Conservation (phyloP, 352 stramenopile genomes). For the Phytophthora kernoviae region DNA sequence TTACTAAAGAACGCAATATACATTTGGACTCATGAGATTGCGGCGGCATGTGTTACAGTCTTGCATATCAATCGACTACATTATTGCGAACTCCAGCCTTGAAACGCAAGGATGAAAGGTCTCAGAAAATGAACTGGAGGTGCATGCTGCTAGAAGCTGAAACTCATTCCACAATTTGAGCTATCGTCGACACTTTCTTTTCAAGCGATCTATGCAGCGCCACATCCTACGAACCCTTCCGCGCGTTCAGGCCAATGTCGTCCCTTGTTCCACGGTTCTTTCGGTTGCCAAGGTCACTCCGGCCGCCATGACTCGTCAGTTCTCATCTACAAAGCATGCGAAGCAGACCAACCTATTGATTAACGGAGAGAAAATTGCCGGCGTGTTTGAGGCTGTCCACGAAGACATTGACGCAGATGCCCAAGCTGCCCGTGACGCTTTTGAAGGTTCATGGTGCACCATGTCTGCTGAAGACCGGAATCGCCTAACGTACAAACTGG, state of each 20-base stretch:
- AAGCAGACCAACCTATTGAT: constrained; percentile 76
- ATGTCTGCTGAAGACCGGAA: constrained; percentile 35
- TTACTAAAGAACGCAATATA: not conserved
- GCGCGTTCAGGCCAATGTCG: constrained; percentile 15
- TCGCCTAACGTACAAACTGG: constrained; percentile 39
- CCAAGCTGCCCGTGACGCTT: constrained; percentile 55
- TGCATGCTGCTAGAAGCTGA: not conserved
- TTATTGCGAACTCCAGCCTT: constrained; percentile 5
- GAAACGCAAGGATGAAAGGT: constrained; percentile 11
- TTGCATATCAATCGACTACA: too few species aligned
- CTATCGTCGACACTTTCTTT: constrained; percentile 12
- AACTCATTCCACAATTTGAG: constrained; percentile 17
- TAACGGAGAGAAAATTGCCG: constrained; percentile 74
- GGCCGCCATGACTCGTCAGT: constrained; percentile 21
- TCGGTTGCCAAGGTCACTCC: constrained; percentile 22
- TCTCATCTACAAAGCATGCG: constrained; percentile 38
- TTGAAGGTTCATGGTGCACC: constrained; percentile 56
- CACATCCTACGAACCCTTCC: constrained; percentile 38
- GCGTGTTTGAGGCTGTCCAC: constrained; percentile 50
- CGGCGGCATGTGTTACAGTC: too few species aligned
- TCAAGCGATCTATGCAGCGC: constrained; percentile 34
- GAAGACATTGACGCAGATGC: constrained; percentile 77
- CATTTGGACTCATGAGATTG: too few species aligned
- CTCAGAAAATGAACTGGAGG: not conserved
- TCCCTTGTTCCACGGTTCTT: constrained; percentile 7